These are phyloP conservation scores for Sugiyamaella marilandica DNA, from an alignment of 805 yeast genomes.

Conservation along the genomic window DNA sequence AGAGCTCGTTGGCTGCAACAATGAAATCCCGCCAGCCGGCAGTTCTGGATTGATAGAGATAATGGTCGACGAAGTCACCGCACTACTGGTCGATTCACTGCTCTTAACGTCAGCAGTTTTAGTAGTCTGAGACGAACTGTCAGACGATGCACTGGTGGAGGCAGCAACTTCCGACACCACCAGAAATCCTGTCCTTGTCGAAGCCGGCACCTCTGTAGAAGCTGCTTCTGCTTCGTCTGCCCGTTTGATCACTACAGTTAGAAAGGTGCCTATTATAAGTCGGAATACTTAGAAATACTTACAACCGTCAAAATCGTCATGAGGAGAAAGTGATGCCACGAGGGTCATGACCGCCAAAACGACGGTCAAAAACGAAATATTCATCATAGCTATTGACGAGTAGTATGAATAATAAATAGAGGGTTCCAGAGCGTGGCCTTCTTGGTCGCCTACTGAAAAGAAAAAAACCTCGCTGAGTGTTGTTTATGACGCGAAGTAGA, in stretches of 20 bases:
- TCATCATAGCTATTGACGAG: not conserved
- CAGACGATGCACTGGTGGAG: not conserved
- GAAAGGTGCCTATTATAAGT: not conserved
- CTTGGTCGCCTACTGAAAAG: not conserved
- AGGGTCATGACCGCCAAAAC: not conserved
- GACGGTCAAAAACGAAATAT: not conserved
- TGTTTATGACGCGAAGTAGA: not conserved
- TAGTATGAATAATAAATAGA: not conserved
- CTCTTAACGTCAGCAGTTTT: not conserved
- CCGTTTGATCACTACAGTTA: not conserved
- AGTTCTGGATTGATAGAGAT: slow-evolving; percentile 32
- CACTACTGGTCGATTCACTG: slow-evolving; percentile 6
- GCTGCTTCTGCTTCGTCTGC: not conserved
- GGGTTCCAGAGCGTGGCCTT: not conserved
- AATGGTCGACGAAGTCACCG: slow-evolving; percentile 18
- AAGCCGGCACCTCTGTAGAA: not conserved
- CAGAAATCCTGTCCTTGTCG: slow-evolving; percentile 2
- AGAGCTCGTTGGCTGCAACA: slow-evolving; percentile 34
- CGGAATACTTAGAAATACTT: not conserved
- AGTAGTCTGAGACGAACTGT: not conserved
- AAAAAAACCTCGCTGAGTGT: not conserved
- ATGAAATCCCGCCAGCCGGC: slow-evolving; percentile 36
- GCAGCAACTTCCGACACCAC: not conserved
- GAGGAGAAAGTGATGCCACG: not conserved
- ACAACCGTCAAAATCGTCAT: not conserved